Conservation (phyloP, 306 rosid species). For the Canavalia gladiata region DNA sequence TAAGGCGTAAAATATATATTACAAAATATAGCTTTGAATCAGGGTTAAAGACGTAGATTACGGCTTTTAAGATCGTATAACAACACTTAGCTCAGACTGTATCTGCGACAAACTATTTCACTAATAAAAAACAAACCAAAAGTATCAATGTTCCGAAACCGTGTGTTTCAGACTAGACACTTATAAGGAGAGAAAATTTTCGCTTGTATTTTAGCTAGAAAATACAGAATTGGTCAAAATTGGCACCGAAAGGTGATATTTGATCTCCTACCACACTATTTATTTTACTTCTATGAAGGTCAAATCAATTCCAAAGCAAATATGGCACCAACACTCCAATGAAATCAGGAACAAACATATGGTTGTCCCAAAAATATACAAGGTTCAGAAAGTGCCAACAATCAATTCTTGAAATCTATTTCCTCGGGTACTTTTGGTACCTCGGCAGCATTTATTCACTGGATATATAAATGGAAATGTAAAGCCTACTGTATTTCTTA, state of each 20-base stretch:
- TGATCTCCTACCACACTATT: not conserved
- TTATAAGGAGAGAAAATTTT: constrained; percentile 14
- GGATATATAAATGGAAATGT: constrained; percentile 28
- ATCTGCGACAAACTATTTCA: not conserved
- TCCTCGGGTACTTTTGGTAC: not conserved
- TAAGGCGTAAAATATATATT: not conserved
- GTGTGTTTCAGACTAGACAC: not conserved
- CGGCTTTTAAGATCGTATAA: not conserved
- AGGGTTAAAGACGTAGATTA: not conserved
- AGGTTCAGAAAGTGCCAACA: constrained; percentile 37
- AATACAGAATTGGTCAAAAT: constrained; percentile 27
- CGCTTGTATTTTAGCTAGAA: constrained; percentile 24
- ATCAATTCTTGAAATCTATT: constrained; percentile 39
- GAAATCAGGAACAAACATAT: constrained; percentile 35
- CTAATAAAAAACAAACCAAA: not conserved
- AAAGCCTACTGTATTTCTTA: constrained; percentile 33
- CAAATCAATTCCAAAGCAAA: constrained; percentile 6
- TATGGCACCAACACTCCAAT: constrained; percentile 21
- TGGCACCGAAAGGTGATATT: not conserved
- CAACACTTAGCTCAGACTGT: not conserved
- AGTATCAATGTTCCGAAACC: not conserved
- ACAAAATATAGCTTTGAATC: not conserved
- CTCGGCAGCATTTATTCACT: constrained; percentile 27
- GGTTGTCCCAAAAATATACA: constrained; percentile 23
- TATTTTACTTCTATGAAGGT: not conserved